Evolutionary conservation across 139 green algal species (phyloP).

Genomic region (Volvox reticuliferus): DNA sequence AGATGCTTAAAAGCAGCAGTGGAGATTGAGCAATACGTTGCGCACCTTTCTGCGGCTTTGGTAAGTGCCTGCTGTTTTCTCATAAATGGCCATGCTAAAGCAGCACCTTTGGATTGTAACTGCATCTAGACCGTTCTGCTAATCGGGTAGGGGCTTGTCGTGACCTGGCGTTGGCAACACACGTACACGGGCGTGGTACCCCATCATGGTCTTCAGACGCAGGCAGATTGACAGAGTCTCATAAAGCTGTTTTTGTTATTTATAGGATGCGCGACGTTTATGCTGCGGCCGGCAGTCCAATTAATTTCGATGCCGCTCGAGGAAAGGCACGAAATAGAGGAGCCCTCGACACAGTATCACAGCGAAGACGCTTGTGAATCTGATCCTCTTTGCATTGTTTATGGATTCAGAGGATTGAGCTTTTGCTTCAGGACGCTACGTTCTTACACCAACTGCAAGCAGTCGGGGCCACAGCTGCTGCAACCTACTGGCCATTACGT

Average conservation of each 20-base stretch:
- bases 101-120: too few relatives aligned
- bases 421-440: neutral
- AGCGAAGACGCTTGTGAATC: neutral
- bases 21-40: too few relatives aligned
- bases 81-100: too few relatives aligned
- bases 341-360: neutral
- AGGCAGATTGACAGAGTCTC: neutral
- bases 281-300: neutral
- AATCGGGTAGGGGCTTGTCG: too few relatives aligned
- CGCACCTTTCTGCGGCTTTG: too few relatives aligned
- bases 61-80: too few relatives aligned
- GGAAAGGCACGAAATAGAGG: neutral
- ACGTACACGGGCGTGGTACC: too few relatives aligned
- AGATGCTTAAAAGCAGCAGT: too few relatives aligned
- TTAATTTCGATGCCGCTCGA: neutral
- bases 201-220: neutral
- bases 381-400: too few relatives aligned
- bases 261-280: neutral
- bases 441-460: neutral
- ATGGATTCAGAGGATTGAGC: neutral
- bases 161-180: too few relatives aligned
- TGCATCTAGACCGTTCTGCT: too few relatives aligned
- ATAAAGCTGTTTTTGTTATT: too few relatives aligned
- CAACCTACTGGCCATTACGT: neutral
- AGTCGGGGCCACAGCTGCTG: neutral